Conservation (phyloP, 495 filamentous ascomycete species). For the Podospora comata region DNA sequence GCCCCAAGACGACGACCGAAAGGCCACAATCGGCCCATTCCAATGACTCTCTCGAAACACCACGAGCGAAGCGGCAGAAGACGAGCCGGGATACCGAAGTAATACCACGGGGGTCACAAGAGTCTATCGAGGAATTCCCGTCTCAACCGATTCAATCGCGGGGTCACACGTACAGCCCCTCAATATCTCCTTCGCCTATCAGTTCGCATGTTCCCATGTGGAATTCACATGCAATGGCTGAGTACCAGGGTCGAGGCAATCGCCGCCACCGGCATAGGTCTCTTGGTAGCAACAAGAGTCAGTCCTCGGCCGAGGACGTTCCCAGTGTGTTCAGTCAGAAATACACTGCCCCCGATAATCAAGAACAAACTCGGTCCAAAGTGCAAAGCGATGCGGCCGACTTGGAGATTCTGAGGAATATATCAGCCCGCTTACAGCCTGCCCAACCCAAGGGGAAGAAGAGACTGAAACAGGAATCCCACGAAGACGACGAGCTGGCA, state of each 20-base stretch:
- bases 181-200: background rate
- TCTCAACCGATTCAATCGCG: background rate
- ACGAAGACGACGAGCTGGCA: conserved; percentile 11
- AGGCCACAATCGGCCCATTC: background rate
- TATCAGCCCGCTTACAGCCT: background rate
- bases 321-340: background rate
- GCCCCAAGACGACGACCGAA: background rate
- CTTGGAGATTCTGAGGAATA: conserved; percentile 10
- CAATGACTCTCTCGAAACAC: conserved; percentile 5
- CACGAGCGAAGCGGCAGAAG: conserved; percentile 32
- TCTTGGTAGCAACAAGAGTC: conserved; percentile 9
- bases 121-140: conserved; percentile 27
- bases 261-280: background rate
- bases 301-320: background rate
- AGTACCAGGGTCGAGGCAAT: background rate
- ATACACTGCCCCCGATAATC: background rate
- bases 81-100: background rate
- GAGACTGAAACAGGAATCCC: conserved; percentile 2
- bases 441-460: conserved; percentile 12
- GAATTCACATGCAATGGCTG: background rate
- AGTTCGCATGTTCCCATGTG: background rate
- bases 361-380: background rate
- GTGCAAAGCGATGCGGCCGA: conserved; percentile 20
- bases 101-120: background rate
- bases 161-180: background rate